Base-by-base conservation (phyloP, 169 alveolate genomes). In the Cryptosporidium tyzzeri region DNA sequence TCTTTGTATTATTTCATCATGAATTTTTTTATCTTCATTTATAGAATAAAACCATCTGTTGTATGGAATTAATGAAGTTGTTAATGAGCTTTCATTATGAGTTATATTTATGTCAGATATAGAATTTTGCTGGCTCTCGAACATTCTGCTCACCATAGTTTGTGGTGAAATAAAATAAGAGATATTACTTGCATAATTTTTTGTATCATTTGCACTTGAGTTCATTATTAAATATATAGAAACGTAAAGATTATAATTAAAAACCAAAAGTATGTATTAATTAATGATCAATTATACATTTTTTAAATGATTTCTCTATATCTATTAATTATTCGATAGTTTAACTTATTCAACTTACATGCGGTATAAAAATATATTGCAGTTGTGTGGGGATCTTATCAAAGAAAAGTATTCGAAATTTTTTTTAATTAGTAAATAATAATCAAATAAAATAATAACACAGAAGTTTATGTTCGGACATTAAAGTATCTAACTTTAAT, bases 121-220 rank as follows among this genome's bases (percentile, higher is more conserved):
- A n/a, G 35, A 10, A 10, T 23, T 45, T 37, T 80, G 69, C 9
- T 62, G 61, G 6, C 16, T 9, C 67, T 62, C 80, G 18, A 80
- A 44, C 44, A 80, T 41, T 21, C 59, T 62, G 29, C 35, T 65
- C 39, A 80, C 89, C 89, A 80, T 80, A 41, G 89, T 80, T 80
- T 80, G 89, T 44, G 89, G 89, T 41, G 89, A 80, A 45, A 62
- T 26, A 59, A 59, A 55, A 55, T 55, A 55, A 8, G 29, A 26
- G 6, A n/a, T 18, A 53, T 55, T 16, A 23, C 35, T 55, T 9
- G 35, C 31, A 55, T n/a, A 55, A 0, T 55, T 55, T 55, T 55
- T 55, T 2, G 23, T 55, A 23, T 55, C 35, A 55, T 6, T 16
- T 55, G 14, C 18, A 55, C 3, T 55, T n/a, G 67, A 55, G 9